Base-by-base conservation (phyloP, 805 yeast genomes). In the Yarrowia divulgata region DNA sequence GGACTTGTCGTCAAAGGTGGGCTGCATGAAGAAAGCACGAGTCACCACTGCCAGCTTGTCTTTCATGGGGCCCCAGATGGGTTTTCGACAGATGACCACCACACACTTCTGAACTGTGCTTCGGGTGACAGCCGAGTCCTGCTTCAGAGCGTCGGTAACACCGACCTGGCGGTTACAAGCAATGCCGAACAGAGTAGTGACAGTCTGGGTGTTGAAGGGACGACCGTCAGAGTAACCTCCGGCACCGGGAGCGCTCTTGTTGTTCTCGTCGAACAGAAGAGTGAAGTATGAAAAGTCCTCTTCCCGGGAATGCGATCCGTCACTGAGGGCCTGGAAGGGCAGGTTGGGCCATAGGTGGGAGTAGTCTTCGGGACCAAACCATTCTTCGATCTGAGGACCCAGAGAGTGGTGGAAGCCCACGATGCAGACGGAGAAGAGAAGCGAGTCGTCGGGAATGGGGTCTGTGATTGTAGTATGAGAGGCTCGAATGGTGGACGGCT, bases 311-410 rank as follows among this genome's bases (percentile, higher is more conserved):
- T 95, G 99, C 1, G 96, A 89, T 5, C 98, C 98, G 79, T 95
- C 99, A 0, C 99, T 98, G 29, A 95, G 80, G 1, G 97, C 97
- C 76, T 93, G 98, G 75, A 95, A 95, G 2, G 99, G 96, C 50
- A 95, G 79, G 74, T 89, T 87, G 12, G 95, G 93, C 93, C 97
- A 95, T 19, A 90, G 79, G 3, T 79, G 74, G 0, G 83, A 75
- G 50, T 80, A 78, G 29, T 79, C 79, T 35, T 78, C 80, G 1
- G 83, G 81, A 3, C 88, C 87, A 23, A 88, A 83, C 92, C 97
- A 91, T 79, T 91, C 93, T 78, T 94, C 98, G 32, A 95, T 87
- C 77, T 95, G 98, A 0, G 99, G 98, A 1, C 99, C 99, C 70
- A 97, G 82, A 10, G 85, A 77, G 75, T 95, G 98, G 76, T 94